A percentile compares a stretch with the other conserved stretches of the same genome.
phyloP scores from a whole-genome alignment of 768 basidiomycete species.

The Amanita fuliginea region DNA sequence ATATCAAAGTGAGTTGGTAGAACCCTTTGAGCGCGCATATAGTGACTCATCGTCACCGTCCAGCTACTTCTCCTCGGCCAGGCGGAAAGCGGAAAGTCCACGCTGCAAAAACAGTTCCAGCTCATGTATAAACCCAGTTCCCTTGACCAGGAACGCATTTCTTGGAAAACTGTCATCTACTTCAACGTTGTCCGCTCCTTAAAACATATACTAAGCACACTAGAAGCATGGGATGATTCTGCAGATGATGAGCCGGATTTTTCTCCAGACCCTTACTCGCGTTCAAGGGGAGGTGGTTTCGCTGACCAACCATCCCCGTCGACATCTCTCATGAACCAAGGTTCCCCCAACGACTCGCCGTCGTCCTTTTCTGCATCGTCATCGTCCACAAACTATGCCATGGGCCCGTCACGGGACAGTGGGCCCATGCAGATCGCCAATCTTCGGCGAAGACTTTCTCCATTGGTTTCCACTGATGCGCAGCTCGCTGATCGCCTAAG shows the following conservation, averaged over 20 bases:
- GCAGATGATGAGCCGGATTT: constrained; percentile 35
- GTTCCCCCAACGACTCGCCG: constrained; percentile 14
- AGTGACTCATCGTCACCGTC: constrained; percentile 15
- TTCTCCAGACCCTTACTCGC: constrained; percentile 19
- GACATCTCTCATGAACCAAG: constrained; percentile 21
- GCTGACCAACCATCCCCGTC: constrained; percentile 29
- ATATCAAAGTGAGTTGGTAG: constrained; percentile 50
- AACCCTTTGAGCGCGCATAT: constrained; percentile 20
- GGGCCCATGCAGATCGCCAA: constrained; percentile 34
- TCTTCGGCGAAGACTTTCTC: constrained; percentile 47
- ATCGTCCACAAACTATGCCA: constrained; percentile 18
- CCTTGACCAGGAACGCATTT: constrained; percentile 55
- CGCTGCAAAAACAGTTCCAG: constrained; percentile 71
- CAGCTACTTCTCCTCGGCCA: constrained; percentile 70
- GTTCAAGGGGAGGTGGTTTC: constrained; percentile 20
- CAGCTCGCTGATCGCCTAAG: constrained; percentile 63
- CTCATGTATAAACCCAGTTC: constrained; percentile 71
- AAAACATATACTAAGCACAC: constrained; percentile 53
- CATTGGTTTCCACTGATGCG: constrained; percentile 49
- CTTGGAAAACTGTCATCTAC: constrained; percentile 67
- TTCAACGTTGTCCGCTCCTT: constrained; percentile 67
- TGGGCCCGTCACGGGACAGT: constrained; percentile 15
- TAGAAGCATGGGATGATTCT: constrained; percentile 52
- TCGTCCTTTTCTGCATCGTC: constrained; percentile 18
- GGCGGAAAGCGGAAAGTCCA: constrained; percentile 71